Percentiles rank a stretch among this genome's conserved stretches.
These are phyloP conservation scores for Dothiorella sarmentorum DNA, from an alignment of 2,329 filamentous ascomycete genomes.

Conservation along the genomic window DNA sequence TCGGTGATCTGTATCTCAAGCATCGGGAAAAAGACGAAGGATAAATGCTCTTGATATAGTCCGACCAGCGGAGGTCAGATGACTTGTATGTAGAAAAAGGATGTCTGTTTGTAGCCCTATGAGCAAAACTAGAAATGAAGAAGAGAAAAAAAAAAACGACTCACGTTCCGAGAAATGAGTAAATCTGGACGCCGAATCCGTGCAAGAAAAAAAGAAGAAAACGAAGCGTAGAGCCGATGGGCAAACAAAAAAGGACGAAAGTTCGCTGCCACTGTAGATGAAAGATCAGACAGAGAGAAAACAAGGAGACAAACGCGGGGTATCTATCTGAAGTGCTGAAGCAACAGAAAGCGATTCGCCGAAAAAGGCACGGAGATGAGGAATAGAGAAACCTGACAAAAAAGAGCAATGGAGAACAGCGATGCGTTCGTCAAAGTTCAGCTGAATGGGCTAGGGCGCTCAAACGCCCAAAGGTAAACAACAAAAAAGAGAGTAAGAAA, in stretches of 20 bases:
- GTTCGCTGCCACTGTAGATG: not conserved
- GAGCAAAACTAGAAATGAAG: not conserved
- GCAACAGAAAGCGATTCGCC: slow-evolving; percentile 2
- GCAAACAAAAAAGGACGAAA: not conserved
- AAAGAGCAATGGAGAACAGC: not conserved
- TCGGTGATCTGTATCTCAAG: too few species aligned
- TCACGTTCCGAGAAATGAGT: too few species aligned
- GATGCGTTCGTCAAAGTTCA: not conserved
- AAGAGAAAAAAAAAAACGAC: not conserved
- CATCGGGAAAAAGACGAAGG: too few species aligned
- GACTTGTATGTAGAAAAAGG: not conserved
- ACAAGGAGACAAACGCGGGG: not conserved
- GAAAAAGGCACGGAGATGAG: not conserved
- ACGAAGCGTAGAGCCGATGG: not conserved
- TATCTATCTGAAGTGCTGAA: slow-evolving; percentile 15
- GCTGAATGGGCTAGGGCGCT: not conserved
- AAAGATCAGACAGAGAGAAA: not conserved
- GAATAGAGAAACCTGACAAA: too few species aligned
- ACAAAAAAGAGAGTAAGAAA: not conserved
- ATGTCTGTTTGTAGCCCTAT: not conserved
- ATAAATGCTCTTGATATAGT: not conserved
- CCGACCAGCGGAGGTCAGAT: slow-evolving; percentile 4
- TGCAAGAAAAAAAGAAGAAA: not conserved
- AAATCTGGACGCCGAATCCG: not conserved
- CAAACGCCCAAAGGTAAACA: not conserved